Percentiles rank a stretch among this genome's conserved stretches.
Conservation (phyloP, 331 rosid genomes). For the Dryas integrifolia region DNA sequence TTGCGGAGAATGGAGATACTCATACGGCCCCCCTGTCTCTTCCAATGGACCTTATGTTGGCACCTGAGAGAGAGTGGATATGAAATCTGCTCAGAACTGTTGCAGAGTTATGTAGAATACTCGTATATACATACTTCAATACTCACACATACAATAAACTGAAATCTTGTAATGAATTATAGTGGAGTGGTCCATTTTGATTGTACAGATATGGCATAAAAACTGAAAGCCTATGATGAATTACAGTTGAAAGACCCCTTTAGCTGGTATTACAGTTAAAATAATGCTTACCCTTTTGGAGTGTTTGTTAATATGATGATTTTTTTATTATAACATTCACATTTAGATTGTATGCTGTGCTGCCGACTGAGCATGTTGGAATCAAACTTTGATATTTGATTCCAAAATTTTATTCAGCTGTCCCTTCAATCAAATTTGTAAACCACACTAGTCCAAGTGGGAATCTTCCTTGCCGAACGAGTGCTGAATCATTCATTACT, state of each 20-base stretch:
- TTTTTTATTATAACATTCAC: background rate
- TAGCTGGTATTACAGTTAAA: background rate
- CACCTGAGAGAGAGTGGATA: conserved; percentile 24
- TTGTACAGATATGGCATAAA: background rate
- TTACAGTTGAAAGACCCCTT: background rate
- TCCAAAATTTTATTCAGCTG: background rate
- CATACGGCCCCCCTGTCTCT: conserved; percentile 43
- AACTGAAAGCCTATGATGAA: background rate
- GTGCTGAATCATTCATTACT: background rate
- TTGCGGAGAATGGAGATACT: conserved; percentile 58
- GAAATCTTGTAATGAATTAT: background rate
- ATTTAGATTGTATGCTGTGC: background rate
- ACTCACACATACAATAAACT: background rate
- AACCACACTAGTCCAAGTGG: background rate
- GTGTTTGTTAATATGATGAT: background rate
- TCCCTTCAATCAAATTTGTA: background rate
- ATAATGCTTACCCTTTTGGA: background rate
- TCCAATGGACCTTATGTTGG: conserved; percentile 34
- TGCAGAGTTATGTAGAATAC: background rate
- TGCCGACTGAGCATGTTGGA: too few relatives aligned
- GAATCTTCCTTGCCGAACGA: background rate
- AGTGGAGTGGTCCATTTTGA: background rate
- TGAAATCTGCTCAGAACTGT: background rate
- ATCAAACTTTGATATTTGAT: too few relatives aligned
- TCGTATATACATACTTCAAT: background rate